Conservation (phyloP, 495 filamentous ascomycete genomes). For the Penicillium cosmopolitanum region DNA sequence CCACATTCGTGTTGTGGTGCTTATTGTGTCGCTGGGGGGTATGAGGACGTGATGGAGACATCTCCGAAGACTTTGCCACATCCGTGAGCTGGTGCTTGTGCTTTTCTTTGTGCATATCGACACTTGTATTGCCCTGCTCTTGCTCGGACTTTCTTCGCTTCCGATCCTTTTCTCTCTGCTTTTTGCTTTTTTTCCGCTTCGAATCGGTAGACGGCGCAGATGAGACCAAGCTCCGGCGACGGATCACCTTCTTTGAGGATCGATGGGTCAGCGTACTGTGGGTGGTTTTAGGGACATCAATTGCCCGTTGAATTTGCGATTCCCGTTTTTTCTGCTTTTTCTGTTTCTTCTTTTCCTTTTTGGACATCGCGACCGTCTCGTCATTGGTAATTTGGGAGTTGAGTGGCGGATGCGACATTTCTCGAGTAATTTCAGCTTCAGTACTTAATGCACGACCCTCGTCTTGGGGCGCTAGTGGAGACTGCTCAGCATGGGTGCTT, state of each 20-base stretch:
- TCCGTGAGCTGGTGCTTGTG: too few relatives aligned
- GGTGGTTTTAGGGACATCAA: background rate
- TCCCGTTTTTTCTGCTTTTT: background rate
- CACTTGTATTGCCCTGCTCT: background rate
- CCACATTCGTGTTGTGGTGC: too few relatives aligned
- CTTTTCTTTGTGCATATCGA: too few relatives aligned
- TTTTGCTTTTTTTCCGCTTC: background rate
- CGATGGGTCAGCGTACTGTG: background rate
- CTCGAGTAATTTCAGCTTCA: too few relatives aligned
- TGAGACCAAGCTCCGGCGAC: background rate
- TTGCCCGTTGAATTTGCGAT: background rate
- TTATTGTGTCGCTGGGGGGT: background rate
- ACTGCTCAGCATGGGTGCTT: too few relatives aligned
- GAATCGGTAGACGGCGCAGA: background rate
- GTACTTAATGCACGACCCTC: too few relatives aligned
- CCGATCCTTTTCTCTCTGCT: background rate
- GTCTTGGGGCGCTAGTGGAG: too few relatives aligned
- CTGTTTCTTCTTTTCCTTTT: background rate
- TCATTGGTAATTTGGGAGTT: background rate
- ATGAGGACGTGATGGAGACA: background rate
- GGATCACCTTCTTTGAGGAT: background rate
- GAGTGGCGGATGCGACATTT: background rate
- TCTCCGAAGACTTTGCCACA: background rate
- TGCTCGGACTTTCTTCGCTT: background rate
- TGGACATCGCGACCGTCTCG: background rate